Conservation (phyloP, 257 asterid species). For the Solanum etuberosum region DNA sequence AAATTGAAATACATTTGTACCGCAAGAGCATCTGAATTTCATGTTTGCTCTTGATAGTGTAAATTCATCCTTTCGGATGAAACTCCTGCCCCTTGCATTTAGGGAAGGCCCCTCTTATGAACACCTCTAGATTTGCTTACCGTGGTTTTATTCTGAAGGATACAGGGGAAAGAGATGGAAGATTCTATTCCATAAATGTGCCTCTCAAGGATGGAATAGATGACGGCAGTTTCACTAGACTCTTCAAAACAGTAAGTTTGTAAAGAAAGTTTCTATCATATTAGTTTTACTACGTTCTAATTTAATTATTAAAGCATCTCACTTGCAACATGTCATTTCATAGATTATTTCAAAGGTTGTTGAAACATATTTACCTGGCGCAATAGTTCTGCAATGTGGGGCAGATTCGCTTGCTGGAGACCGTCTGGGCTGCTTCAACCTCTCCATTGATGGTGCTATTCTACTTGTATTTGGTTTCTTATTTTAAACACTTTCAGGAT, state of each 20-base stretch:
- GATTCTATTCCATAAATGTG: conserved; percentile 86
- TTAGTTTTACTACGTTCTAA: not conserved
- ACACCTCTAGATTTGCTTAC: not conserved
- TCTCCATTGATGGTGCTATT: conserved; percentile 90
- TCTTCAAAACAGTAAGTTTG: conserved; percentile 66
- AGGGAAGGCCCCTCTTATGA: not conserved
- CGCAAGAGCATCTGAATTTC: not conserved
- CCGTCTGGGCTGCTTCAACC: conserved; percentile 97
- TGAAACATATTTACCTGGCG: conserved; percentile 94
- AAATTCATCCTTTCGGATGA: not conserved
- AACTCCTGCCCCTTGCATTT: not conserved
- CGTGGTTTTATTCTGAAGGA: conserved; percentile 55
- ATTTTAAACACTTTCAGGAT: conserved; percentile 4
- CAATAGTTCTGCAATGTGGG: conserved; percentile 97
- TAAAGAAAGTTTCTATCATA: not conserved
- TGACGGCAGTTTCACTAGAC: conserved; percentile 75
- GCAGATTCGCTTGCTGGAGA: conserved; percentile 99
- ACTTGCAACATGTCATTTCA: conserved; percentile 13
- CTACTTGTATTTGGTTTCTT: conserved; percentile 24
- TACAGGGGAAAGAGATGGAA: conserved; percentile 94
- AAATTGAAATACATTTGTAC: not conserved
- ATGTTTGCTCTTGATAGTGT: not conserved
- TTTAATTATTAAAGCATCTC: not conserved
- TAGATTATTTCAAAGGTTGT: conserved; percentile 84
- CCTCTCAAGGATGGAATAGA: conserved; percentile 97